Conservation (phyloP, 1,284 basidiomycete genomes). For the Phellinidium pouzarii region DNA sequence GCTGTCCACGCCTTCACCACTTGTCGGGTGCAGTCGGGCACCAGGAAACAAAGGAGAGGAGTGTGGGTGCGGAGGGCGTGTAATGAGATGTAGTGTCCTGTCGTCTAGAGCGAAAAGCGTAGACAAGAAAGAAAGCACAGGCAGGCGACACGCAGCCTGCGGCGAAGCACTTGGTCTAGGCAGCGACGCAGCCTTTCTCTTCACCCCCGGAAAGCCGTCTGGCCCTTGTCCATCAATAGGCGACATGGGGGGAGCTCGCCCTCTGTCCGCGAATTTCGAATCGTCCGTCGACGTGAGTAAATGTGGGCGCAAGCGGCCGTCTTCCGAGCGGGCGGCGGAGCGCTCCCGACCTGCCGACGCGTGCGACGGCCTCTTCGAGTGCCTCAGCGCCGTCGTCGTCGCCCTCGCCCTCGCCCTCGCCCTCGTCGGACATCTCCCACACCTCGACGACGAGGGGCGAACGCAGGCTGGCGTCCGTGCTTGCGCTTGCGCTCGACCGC, state of each 20-base stretch:
- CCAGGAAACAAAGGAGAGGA: constrained; percentile 30
- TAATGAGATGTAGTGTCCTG: constrained; percentile 29
- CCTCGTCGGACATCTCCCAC: constrained; percentile 25
- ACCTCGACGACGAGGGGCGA: constrained; percentile 24
- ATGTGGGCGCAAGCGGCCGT: constrained; percentile 3
- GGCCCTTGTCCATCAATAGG: constrained; percentile 11
- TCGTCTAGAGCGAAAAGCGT: constrained; percentile 32
- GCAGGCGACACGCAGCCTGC: constrained; percentile 24
- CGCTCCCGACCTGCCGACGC: constrained; percentile 22
- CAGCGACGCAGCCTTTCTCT: background rate
- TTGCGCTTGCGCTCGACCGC: constrained; percentile 10
- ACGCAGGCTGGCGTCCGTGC: constrained; percentile 13
- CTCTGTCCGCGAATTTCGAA: constrained; percentile 9
- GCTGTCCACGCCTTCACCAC: no score
- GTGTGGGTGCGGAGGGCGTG: constrained; percentile 24
- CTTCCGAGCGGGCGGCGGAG: constrained; percentile 1
- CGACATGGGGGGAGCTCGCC: background rate
- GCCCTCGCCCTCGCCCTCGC: constrained; percentile 20
- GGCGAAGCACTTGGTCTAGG: background rate
- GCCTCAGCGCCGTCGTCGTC: background rate
- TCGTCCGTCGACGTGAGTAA: constrained; percentile 7
- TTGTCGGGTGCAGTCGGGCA: constrained; percentile 4
- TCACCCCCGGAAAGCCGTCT: no score
- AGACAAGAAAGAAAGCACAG: constrained; percentile 29
- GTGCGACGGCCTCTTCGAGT: constrained; percentile 26